Conservation (phyloP, 2,329 filamentous ascomycete genomes). For the Plenodomus lindquistii region DNA sequence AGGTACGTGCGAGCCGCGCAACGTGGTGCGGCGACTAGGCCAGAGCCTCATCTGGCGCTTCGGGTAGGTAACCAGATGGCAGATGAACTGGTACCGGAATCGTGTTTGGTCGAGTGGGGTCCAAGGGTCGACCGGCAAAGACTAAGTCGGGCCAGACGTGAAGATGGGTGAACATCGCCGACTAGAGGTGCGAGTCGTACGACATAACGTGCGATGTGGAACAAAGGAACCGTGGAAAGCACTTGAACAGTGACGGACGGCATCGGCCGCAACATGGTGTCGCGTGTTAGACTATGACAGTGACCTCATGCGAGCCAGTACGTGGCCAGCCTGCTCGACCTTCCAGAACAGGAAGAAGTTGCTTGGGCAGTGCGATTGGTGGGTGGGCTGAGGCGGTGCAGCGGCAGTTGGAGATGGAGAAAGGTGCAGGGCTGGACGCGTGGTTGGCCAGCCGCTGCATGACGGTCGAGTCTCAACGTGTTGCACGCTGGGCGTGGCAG, state of each 20-base stretch:
- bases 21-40: slow-evolving; percentile 19
- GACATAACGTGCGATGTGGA: neutral
- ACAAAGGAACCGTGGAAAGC: neutral
- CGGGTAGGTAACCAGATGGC: slow-evolving; percentile 6
- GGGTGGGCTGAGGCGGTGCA: slow-evolving; percentile 32
- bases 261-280: neutral
- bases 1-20: slow-evolving; percentile 30
- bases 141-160: neutral
- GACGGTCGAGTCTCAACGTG: neutral
- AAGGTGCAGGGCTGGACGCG: slow-evolving; percentile 12
- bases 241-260: neutral
- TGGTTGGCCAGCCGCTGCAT: slow-evolving; percentile 23
- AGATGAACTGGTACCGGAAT: slow-evolving; percentile 1
- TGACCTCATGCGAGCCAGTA: neutral
- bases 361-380: slow-evolving; percentile 14
- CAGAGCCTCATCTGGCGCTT: slow-evolving; percentile 38
- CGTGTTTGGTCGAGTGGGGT: slow-evolving; percentile 6
- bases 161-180: neutral
- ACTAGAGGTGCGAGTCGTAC: neutral
- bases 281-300: slow-evolving; percentile 19
- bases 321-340: slow-evolving; percentile 17
- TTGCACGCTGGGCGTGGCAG: neutral
- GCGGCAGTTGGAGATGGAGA: slow-evolving; percentile 33
- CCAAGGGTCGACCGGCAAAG: slow-evolving; percentile 1
- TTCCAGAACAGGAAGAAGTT: slow-evolving; percentile 25